phyloP scores from a whole-genome alignment of 2,329 filamentous ascomycete genomes.

The Cercospora sesami region DNA sequence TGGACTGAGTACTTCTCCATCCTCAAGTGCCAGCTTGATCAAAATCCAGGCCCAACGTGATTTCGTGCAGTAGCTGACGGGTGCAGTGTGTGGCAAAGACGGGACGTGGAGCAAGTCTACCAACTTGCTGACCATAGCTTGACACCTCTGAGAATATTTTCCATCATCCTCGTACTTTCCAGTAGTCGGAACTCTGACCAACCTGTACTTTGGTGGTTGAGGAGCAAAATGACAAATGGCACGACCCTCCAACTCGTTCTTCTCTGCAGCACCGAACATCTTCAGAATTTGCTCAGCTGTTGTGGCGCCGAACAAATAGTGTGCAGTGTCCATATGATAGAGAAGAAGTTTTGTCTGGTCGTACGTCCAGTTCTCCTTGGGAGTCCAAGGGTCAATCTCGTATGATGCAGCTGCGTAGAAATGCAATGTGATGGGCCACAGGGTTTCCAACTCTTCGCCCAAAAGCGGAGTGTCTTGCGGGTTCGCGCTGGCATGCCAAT shows the following conservation, averaged over 20 bases:
- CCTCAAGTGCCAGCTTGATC: background rate
- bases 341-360: background rate
- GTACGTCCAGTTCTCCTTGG: background rate
- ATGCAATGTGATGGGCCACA: background rate
- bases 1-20: background rate
- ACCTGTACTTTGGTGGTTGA: background rate
- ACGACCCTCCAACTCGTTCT: background rate
- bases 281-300: background rate
- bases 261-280: background rate
- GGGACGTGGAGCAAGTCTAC: background rate
- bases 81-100: background rate
- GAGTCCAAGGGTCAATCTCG: background rate
- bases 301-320: background rate
- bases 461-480: background rate
- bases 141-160: background rate
- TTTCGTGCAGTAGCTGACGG: background rate
- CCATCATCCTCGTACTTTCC: background rate
- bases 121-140: background rate
- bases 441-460: background rate
- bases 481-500: background rate
- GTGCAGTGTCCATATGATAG: background rate
- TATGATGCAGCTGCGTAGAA: background rate
- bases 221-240: background rate
- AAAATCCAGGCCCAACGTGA: background rate
- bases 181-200: background rate